Base-by-base conservation (phyloP, 768 basidiomycete genomes). In the Auricularia sp. region DNA sequence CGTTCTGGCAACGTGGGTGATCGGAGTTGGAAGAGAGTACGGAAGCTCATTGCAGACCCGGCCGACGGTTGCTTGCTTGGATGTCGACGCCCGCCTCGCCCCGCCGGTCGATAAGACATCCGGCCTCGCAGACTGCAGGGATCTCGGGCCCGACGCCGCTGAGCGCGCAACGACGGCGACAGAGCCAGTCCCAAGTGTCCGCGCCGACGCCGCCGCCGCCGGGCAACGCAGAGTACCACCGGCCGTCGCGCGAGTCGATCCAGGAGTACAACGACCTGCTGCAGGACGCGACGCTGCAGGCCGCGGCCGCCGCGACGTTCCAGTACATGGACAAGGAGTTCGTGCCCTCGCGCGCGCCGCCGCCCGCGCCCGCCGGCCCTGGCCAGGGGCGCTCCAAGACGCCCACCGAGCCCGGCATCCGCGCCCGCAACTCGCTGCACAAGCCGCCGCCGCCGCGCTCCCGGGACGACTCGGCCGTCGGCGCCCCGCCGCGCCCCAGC, bases 201-300 rank as follows among this genome's bases (percentile, higher is more conserved):
- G 39, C 39, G 39, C 12, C 39, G 39, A 39, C 8, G 8, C 8
- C 12, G 39, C 39, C 39, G 29, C 29, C 29, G 29, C 29, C 29
- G 29, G 29, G 29, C 29, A 29, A 29, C 39, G 47, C 18, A 6
- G 47, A 51, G 21, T 51, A 51, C 47, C 47, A 51, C 18, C 47
- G 47, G 21, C 88, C 88, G 2, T 87, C 86, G 11, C 77, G 88
- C 54, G 83, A 88, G 73, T 87, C 86, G 68, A 86, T 90, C 66
- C 87, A 87, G 67, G 88, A 91, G 68, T 90, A 90, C 74, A 81
- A 85, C 72, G 83, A 86, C 64, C 85, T 91, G 63, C 81, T 91
- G 62, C 81, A 80, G 36, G 82, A 87, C 73, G 78, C 83, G 12
- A 81, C 79, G 69, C 62, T 81, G 8, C 81, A 83, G 82, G 81